phyloP scores from a whole-genome alignment of 257 asterid genomes.

The Capsicum chinense region DNA sequence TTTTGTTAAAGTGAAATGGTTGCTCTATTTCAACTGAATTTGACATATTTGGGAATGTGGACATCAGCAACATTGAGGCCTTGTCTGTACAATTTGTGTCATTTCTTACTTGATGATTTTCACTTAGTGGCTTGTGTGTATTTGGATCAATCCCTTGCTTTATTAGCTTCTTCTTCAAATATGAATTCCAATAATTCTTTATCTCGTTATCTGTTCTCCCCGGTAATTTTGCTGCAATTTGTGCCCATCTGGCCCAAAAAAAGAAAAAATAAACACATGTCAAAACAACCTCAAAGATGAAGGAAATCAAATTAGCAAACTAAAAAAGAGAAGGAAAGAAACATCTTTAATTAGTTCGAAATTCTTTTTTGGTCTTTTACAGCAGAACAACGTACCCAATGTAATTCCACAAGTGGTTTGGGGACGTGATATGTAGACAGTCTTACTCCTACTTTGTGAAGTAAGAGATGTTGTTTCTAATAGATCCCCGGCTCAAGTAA shows the following conservation, averaged over 20 bases:
- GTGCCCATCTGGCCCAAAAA: conserved; percentile 73
- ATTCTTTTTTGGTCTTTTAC: neutral
- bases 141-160: conserved; percentile 86
- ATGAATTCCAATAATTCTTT: conserved; percentile 83
- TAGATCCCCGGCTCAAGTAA: neutral
- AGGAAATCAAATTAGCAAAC: neutral
- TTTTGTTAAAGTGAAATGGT: conserved; percentile 31
- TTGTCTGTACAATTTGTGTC: conserved; percentile 38
- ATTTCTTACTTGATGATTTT: conserved; percentile 31
- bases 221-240: conserved; percentile 77
- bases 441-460: neutral
- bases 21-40: conserved; percentile 35
- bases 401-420: neutral
- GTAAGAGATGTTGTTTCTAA: neutral
- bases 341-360: neutral
- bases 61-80: conserved; percentile 35
- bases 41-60: conserved; percentile 40
- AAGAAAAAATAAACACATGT: neutral
- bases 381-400: neutral
- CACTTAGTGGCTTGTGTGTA: conserved; percentile 62
- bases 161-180: conserved; percentile 70
- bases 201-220: conserved; percentile 97
- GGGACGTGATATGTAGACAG: neutral
- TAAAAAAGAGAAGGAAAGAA: neutral
- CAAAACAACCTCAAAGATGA: neutral